These are phyloP conservation scores for Colletotrichum simmondsii DNA, from an alignment of 2,329 filamentous ascomycete species.

Conservation along the genomic window DNA sequence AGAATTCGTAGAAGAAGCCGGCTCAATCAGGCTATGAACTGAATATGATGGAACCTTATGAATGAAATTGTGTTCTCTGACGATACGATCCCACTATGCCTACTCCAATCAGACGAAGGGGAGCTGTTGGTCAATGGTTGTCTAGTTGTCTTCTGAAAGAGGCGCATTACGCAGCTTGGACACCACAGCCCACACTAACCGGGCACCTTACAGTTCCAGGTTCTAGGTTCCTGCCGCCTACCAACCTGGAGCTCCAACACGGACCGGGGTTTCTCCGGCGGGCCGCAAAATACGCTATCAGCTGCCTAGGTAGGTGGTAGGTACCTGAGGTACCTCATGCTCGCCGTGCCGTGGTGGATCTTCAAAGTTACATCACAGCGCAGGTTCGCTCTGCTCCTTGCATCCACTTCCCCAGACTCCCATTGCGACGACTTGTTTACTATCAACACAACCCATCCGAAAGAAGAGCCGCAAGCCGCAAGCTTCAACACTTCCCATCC, in stretches of 20 bases:
- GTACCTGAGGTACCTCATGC: not conserved
- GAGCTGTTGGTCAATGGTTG: conserved; percentile 16
- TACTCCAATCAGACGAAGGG: conserved; percentile 25
- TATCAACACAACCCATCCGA: not conserved
- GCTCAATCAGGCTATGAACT: not conserved
- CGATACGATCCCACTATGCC: conserved; percentile 1
- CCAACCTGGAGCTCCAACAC: not conserved
- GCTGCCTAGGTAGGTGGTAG: not conserved
- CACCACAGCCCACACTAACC: conserved; percentile 22
- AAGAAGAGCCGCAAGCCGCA: not conserved
- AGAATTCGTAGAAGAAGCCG: not conserved
- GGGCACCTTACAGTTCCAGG: conserved; percentile 26
- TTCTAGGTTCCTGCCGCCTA: conserved; percentile 31
- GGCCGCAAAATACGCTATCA: not conserved
- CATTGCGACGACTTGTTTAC: not conserved
- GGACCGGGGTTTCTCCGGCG: conserved; percentile 31
- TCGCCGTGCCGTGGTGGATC: not conserved
- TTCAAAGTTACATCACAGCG: conserved; percentile 8
- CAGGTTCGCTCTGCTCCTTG: conserved; percentile 8
- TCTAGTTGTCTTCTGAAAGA: conserved; percentile 16
- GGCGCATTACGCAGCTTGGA: conserved; percentile 29
- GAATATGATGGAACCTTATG: not conserved
- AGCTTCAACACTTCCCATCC: not conserved
- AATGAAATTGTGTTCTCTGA: not conserved
- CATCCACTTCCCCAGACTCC: conserved; percentile 3